Conservation (phyloP, 2,329 filamentous ascomycete species). For the Ciborinia camelliae region DNA sequence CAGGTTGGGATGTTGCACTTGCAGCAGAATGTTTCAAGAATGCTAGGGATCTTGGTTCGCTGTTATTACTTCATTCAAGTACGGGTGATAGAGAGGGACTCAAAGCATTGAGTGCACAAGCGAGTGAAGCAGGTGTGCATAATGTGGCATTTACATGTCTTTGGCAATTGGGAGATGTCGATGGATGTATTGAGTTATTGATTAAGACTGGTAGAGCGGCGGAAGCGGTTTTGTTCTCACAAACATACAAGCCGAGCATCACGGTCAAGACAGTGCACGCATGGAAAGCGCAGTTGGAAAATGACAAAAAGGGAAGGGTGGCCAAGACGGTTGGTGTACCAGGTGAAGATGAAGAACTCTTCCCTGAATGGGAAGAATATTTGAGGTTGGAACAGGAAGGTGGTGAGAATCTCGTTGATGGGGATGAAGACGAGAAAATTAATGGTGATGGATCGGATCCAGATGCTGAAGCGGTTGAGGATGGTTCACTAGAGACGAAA, state of each 20-base stretch:
- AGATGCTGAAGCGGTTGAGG: conserved; percentile 27
- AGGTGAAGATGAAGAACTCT: conserved; percentile 79
- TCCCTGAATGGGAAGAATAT: conserved; percentile 95
- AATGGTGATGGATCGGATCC: conserved; percentile 29
- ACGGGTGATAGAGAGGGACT: conserved; percentile 77
- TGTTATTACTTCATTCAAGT: conserved; percentile 84
- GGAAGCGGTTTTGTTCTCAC: conserved; percentile 86
- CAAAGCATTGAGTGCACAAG: conserved; percentile 66
- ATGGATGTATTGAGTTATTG: conserved; percentile 76
- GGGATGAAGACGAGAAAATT: conserved; percentile 20
- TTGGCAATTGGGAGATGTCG: conserved; percentile 82
- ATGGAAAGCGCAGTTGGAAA: conserved; percentile 85
- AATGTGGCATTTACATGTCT: conserved; percentile 90
- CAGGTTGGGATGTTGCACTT: conserved; percentile 80
- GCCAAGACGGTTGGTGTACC: conserved; percentile 80
- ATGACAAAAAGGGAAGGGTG: conserved; percentile 80
- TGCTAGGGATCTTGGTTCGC: conserved; percentile 83
- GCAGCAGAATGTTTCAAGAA: conserved; percentile 92
- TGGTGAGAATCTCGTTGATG: conserved; percentile 31
- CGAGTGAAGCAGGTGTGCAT: conserved; percentile 73
- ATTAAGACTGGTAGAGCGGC: conserved; percentile 73
- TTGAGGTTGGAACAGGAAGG: conserved; percentile 75
- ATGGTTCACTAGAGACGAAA: conserved; percentile 17
- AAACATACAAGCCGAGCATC: conserved; percentile 89
- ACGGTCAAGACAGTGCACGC: conserved; percentile 63